Evolutionary conservation across 164 flowering plant species (phyloP), one percentile per base, ranked within the genome.

Genomic region (Umbilicus rupestris): DNA sequence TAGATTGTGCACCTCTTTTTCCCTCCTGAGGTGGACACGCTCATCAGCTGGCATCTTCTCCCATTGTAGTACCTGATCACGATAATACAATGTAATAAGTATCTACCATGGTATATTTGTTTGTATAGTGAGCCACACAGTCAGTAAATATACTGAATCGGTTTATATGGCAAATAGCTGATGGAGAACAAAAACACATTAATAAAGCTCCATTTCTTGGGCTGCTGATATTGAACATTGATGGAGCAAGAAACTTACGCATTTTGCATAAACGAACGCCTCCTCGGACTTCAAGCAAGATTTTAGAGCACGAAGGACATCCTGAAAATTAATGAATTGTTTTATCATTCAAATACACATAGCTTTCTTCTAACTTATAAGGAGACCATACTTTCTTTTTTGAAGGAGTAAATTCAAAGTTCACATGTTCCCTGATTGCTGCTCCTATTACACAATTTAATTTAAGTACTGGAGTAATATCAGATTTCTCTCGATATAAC

Each of bases 11-110:
- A 77, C 92, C 87, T 90, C 96, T 72, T 90, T 93, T 64, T 90
- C 97, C 70, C 90, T 82, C 81, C 78, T 79, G 59, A 93, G 37
- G 79, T 85, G 85, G 66, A 92, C 92, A 73, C 97, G 97, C 68
- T 76, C 72, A 65, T 90, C 98, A 45, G 94, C 85, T 46, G 97
- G 97, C 64, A 93, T 81, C 79, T 85, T 75, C 76, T 79, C 87
- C 97, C 98, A 93, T 45, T 78, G 77, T 68, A 90, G 68, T 65
- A 90, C 86, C 98, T 93, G 68, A 65, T 15, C 60, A 60, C 69
- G 44, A 41, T 10, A 55, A 11, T 12, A 29, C 33, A 28, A 29
- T 26, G 2, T 1, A 17, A 26, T 50, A 55, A 14, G 19, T 55
- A 55, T 28, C 31, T 55, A 55, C 17, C 17, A 14, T 50, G 29